These are phyloP conservation scores for Geranium brycei DNA, from an alignment of 345 rosid species.

Conservation along the genomic window DNA sequence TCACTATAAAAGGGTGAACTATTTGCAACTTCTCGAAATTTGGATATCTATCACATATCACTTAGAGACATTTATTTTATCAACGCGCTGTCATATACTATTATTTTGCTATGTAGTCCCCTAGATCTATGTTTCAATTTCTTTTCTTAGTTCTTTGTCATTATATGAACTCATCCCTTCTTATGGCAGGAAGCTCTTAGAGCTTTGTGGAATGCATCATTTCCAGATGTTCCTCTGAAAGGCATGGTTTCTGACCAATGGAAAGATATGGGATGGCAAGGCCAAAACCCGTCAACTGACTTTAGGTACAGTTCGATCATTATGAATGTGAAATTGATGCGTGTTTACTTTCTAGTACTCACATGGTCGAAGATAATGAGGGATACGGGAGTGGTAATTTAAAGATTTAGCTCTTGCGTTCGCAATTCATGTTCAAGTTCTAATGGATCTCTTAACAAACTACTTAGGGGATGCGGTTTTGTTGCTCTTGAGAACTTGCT, in stretches of 20 bases:
- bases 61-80: too few species aligned
- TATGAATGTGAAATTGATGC: too few species aligned
- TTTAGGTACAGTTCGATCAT: constrained; percentile 39
- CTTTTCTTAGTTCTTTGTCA: not conserved
- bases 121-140: too few species aligned
- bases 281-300: constrained; percentile 94
- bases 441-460: constrained; percentile 5
- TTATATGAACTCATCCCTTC: not conserved
- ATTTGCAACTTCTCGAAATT: too few species aligned
- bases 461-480: constrained; percentile 76
- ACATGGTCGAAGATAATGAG: too few species aligned
- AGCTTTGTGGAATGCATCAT: constrained; percentile 67
- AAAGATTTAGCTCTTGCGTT: not conserved
- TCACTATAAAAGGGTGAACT: too few species aligned
- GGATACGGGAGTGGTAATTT: not conserved
- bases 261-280: constrained; percentile 99
- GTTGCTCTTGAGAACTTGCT: constrained; percentile 82
- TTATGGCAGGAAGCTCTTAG: constrained; percentile 61
- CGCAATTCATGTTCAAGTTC: not conserved
- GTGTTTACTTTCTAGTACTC: too few species aligned
- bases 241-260: constrained; percentile 86
- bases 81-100: too few species aligned
- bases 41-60: too few species aligned
- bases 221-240: constrained; percentile 47
- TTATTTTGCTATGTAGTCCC: too few species aligned